Evolutionary conservation across 805 yeast genomes (phyloP), one percentile per base, ranked within the genome.

Genomic region (Starmerella apicola): DNA sequence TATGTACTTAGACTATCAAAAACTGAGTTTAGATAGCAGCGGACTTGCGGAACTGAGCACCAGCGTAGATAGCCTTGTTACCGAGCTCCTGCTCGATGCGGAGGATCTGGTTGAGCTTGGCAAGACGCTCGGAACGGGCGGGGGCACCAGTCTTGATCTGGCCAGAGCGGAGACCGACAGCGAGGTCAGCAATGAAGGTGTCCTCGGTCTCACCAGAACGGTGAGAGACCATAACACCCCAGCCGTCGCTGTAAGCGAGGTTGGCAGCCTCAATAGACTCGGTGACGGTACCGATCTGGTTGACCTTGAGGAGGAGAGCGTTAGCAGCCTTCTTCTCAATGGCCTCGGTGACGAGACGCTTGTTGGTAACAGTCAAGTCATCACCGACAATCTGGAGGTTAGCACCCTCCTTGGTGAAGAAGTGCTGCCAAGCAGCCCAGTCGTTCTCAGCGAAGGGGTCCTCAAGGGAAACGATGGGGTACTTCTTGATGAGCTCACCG

Each of bases 221-320:
- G 84, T 88, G 98, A 61, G 96, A 86, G 60, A 91, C 97, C 96
- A 88, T 86, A 64, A 86, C 95, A 76, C 96, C 96, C 98, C 98
- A 88, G 63, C 84, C 84, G 52, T 95, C 96, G 52, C 76, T 78
- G 71, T 76, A 86, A 45, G 97, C 82, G 68, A 81, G 91, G 66
- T 81, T 70, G 61, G 97, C 96, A 61, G 97, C 96, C 67, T 84
- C 74, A 70, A 88, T 85, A 52, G 97, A 83, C 76, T 88, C 98
- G 57, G 94, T 66, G 59, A 88, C 71, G 55, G 96, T 71, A 75
- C 98, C 98, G 58, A 88, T 88, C 76, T 88, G 98, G 86, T 88
- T 88, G 56, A 91, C 95, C 83, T 88, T 88, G 67, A 88, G 76
- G 66, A 88, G 76, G 59, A 88, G 76, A 64, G 88, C 94, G 69